Conservation (phyloP, 768 basidiomycete species). For the Gloeopeniophorella convolvens region DNA sequence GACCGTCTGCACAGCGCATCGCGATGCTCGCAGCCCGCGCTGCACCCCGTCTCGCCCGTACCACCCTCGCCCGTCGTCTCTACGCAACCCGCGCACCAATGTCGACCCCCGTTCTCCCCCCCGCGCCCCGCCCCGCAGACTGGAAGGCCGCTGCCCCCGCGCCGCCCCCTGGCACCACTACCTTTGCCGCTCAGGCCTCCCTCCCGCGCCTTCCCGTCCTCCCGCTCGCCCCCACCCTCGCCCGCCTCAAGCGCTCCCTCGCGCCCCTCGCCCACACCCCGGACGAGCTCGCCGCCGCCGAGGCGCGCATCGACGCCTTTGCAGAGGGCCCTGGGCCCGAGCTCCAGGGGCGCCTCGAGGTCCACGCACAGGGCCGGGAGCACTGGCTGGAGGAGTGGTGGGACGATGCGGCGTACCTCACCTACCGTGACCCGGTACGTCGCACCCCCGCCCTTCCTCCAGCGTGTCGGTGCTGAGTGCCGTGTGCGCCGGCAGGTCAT, state of each 20-base stretch:
- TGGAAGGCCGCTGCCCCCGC: slow-evolving; percentile 73
- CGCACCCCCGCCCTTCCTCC: background rate
- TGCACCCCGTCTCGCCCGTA: no score
- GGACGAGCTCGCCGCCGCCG: slow-evolving; percentile 48
- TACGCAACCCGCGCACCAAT: background rate
- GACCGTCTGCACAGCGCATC: no score
- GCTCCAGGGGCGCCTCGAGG: slow-evolving; percentile 60
- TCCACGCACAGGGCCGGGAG: slow-evolving; percentile 43
- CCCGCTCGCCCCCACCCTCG: slow-evolving; percentile 55
- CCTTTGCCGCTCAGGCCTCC: slow-evolving; percentile 57
- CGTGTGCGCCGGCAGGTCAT: slow-evolving; percentile 56
- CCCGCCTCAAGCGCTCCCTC: slow-evolving; percentile 62
- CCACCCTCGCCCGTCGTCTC: background rate
- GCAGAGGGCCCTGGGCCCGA: slow-evolving; percentile 34
- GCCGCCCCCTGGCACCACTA: slow-evolving; percentile 41
- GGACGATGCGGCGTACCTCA: slow-evolving; percentile 79
- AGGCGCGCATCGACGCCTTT: slow-evolving; percentile 64
- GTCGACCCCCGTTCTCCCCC: slow-evolving; percentile 10
- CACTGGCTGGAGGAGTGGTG: slow-evolving; percentile 96
- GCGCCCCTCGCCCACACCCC: slow-evolving; percentile 64
- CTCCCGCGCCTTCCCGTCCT: slow-evolving; percentile 77
- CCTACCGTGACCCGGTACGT: slow-evolving; percentile 78
- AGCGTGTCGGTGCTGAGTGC: slow-evolving; percentile 3
- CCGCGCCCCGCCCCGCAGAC: slow-evolving; percentile 37
- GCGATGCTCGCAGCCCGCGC: no score